Conservation (phyloP, 192 early-diverging fungal genomes). For the Umbelopsis sp. region DNA sequence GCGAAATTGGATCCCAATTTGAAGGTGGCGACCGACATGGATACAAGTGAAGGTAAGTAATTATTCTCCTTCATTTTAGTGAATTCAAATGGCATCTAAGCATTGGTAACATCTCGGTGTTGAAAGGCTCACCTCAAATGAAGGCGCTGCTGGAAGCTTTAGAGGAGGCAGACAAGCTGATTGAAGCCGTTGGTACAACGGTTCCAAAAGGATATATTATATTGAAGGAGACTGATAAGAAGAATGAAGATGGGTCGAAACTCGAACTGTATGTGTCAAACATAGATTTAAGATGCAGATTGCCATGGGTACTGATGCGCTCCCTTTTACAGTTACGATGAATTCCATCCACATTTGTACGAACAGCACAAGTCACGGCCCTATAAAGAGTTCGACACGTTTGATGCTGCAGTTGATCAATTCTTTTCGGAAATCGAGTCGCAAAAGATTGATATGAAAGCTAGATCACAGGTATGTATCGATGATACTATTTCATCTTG, state of each 20-base stretch:
- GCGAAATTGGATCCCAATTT: conserved; percentile 66
- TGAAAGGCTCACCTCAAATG: conserved; percentile 55
- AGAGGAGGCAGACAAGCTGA: conserved; percentile 70
- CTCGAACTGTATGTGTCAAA: conserved; percentile 28
- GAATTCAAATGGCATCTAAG: neutral
- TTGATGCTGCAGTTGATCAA: conserved; percentile 87
- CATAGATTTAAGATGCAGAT: neutral
- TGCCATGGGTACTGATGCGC: neutral
- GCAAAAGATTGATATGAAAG: conserved; percentile 75
- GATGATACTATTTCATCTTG: neutral
- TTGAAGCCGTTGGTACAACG: conserved; percentile 49
- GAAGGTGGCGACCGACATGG: conserved; percentile 61
- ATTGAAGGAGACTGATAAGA: conserved; percentile 46
- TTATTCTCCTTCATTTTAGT: no score
- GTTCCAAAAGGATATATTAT: conserved; percentile 68
- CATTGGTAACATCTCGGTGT: neutral
- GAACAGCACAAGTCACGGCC: conserved; percentile 55
- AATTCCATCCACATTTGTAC: conserved; percentile 75
- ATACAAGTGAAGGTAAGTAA: conserved; percentile 51
- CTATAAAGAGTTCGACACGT: conserved; percentile 69
- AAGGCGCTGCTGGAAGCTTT: conserved; percentile 65
- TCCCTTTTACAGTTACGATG: conserved; percentile 51
- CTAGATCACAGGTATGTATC: conserved; percentile 30
- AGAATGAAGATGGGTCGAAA: conserved; percentile 35
- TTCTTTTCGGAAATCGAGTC: conserved; percentile 92